Conservation (phyloP, 2,329 filamentous ascomycete genomes). For the Neofusicoccum parvum region DNA sequence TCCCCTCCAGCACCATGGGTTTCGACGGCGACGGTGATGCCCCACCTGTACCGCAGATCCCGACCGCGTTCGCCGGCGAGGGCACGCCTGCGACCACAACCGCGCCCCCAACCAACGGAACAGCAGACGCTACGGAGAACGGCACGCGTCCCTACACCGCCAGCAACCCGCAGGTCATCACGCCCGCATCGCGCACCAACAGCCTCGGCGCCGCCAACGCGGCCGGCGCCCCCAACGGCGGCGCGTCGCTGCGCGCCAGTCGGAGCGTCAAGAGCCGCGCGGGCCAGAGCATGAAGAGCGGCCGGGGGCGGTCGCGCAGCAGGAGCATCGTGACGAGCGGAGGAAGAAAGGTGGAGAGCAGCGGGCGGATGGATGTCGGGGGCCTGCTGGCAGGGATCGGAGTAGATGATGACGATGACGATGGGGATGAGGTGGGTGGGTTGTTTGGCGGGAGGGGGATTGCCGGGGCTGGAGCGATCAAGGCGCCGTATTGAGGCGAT, state of each 20-base stretch:
- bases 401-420: conserved; percentile 28
- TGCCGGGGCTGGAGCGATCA: conserved; percentile 24
- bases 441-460: conserved; percentile 22
- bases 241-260: background rate
- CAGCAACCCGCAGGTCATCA: background rate
- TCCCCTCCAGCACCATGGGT: background rate
- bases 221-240: background rate
- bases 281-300: conserved; percentile 31
- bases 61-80: conserved; percentile 1
- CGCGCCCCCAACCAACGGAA: background rate
- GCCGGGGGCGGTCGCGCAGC: conserved; percentile 26
- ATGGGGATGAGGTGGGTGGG: conserved; percentile 23
- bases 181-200: background rate
- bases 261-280: conserved; percentile 16
- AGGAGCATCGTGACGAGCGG: conserved; percentile 18
- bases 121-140: background rate
- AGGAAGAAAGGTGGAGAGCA: background rate
- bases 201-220: background rate
- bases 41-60: conserved; percentile 12
- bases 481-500: conserved; percentile 32
- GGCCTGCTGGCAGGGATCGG: conserved; percentile 39
- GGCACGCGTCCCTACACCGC: background rate
- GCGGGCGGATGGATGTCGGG: conserved; percentile 33
- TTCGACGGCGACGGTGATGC: background rate
- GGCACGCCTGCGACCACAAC: background rate